These are phyloP conservation scores for Eimeria tenella DNA, from an alignment of 169 alveolate genomes.

Conservation along the genomic window DNA sequence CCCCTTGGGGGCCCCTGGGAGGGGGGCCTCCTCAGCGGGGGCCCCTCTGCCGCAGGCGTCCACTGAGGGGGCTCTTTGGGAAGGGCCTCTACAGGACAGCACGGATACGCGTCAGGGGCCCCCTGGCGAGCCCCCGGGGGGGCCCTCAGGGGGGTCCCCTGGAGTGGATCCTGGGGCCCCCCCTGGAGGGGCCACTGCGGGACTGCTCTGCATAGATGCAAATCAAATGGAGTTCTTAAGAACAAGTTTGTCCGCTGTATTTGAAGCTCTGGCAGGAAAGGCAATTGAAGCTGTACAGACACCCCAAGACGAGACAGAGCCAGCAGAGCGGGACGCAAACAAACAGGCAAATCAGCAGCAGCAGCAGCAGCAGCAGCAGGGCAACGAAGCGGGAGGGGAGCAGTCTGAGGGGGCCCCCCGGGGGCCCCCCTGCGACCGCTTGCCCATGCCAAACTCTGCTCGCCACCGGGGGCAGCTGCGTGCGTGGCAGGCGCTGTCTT, in stretches of 20 bases:
- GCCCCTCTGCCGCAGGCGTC: no score
- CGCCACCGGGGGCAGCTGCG: slow-evolving; percentile 57
- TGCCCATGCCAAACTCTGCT: slow-evolving; percentile 73
- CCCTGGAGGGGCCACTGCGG: no score
- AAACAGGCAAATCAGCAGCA: neutral
- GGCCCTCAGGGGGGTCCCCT: no score
- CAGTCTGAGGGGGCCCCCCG: slow-evolving; percentile 4
- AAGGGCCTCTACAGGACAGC: no score
- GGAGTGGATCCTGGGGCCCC: no score
- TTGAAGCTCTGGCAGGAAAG: neutral
- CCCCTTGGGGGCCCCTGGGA: no score
- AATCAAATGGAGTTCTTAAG: neutral
- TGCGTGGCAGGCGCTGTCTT: slow-evolving; percentile 67
- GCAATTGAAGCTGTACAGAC: neutral
- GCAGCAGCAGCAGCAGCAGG: neutral
- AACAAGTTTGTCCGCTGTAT: neutral
- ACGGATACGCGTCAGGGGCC: no score
- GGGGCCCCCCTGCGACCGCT: neutral
- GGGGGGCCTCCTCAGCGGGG: no score
- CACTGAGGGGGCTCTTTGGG: no score
- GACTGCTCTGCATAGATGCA: no score
- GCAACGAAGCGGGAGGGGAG: neutral
- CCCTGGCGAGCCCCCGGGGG: no score
- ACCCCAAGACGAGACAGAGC: neutral
- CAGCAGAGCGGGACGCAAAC: neutral